Evolutionary conservation across 2,329 filamentous ascomycete genomes (phyloP), one percentile per base, ranked within the genome.

Genomic region (Fusarium tjaetaba): DNA sequence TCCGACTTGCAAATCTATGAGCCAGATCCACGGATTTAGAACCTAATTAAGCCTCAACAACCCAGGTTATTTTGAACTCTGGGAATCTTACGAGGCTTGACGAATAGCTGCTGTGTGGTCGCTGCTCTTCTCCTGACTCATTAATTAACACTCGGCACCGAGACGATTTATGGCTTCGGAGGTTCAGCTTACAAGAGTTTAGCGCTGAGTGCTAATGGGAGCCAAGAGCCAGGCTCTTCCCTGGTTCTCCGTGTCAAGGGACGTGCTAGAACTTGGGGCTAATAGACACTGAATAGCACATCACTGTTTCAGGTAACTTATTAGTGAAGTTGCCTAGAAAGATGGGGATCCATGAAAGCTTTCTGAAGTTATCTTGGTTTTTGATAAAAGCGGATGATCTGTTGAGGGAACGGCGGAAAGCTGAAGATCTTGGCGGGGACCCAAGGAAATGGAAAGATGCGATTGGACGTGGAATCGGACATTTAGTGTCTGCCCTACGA

Each of bases 251-350:
- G 49, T 36, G 36, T 10, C 26, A 18, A 66, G 36, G 39, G 61
- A 61, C 63, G 62, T 46, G 28, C 61, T 62, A 56, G 59, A 58
- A 69, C 68, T 49, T 49, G 45, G 20, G 20, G 53, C n/a, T 39
- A 34, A 36, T n/a, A 48, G 42, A 61, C 43, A 43, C 57, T 45
- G 61, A n/a, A 71, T 38, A 43, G 46, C 38, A 53, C 53, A 48
- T 55, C 62, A 36, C 36, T 41, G 62, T 74, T 69, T 73, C 69
- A 73, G 69, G 73, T 75, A 73, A 71, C 36, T 32, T 60, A 24
- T 32, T 59, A 39, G 34, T 39, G 26, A 30, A 55, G 39, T 56
- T 59, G 22, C 20, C 28, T 36, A 61, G 24, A 53, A 34, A 28
- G 45, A 67, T 58, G 66, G 61, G 39, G 26, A 58, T 73, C 39